Percentiles rank a stretch among this genome's conserved stretches.
These are phyloP conservation scores for Cutaneotrichosporon mucoides DNA, from an alignment of 1,284 basidiomycete genomes.

Conservation along the genomic window DNA sequence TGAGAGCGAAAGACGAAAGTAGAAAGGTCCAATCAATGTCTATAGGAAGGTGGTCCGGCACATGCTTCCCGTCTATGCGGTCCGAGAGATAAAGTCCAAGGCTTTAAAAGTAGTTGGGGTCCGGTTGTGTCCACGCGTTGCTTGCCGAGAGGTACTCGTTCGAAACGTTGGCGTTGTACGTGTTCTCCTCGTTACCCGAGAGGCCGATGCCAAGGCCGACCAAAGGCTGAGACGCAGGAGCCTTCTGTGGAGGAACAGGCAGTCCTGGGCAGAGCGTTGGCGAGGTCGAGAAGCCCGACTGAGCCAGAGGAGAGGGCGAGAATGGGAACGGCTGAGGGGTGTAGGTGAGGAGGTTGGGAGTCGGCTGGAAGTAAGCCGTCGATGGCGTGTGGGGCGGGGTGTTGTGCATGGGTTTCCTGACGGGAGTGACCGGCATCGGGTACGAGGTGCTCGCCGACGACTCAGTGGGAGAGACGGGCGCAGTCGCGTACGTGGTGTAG, in stretches of 20 bases:
- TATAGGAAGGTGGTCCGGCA: not conserved
- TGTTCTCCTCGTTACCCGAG: constrained; percentile 15
- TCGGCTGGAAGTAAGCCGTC: constrained; percentile 25
- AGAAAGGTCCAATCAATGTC: constrained; percentile 3
- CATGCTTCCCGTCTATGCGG: not conserved
- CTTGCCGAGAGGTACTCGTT: constrained; percentile 17
- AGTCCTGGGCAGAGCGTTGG: constrained; percentile 41
- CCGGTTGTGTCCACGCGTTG: constrained; percentile 8
- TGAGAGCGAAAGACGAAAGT: not conserved
- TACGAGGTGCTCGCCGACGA: constrained; percentile 22
- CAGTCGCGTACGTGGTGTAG: constrained; percentile 16
- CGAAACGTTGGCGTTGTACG: constrained; percentile 6
- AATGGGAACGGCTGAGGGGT: constrained; percentile 28
- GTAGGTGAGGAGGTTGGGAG: constrained; percentile 24
- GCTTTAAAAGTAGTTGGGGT: constrained; percentile 4
- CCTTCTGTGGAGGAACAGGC: constrained; percentile 11
- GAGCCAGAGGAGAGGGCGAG: constrained; percentile 29
- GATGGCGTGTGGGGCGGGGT: constrained; percentile 22
- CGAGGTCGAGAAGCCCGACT: constrained; percentile 24
- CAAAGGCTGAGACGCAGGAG: constrained; percentile 20
- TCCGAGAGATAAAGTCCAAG: not conserved
- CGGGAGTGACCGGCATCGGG: constrained; percentile 23
- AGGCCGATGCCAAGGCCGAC: constrained; percentile 24
- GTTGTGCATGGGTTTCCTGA: constrained; percentile 12
- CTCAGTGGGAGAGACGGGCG: constrained; percentile 25